Evolutionary conservation across 805 yeast species (phyloP).

Genomic region (Metschnikowia anglica): DNA sequence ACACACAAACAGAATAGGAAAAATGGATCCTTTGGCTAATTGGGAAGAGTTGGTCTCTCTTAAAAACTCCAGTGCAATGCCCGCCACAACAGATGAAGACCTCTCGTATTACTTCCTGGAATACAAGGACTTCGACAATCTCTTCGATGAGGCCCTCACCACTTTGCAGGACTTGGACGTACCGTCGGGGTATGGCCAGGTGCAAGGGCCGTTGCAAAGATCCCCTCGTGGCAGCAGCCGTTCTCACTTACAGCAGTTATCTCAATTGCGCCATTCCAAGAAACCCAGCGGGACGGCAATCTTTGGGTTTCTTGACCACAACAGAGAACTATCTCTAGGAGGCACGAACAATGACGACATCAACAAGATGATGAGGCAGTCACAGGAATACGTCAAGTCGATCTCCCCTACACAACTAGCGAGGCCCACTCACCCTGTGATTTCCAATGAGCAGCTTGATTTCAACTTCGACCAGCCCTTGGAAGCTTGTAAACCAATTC

Average conservation of each 20-base stretch:
- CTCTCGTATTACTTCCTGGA: constrained; percentile 46
- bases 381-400: constrained; percentile 20
- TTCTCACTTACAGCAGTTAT: constrained; percentile 17
- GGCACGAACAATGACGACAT: constrained; percentile 36
- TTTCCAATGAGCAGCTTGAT: constrained; percentile 20
- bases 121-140: constrained; percentile 52
- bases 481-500: constrained; percentile 24
- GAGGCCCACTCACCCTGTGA: constrained; percentile 4
- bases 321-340: constrained; percentile 59
- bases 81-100: constrained; percentile 48
- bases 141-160: constrained; percentile 55
- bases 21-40: constrained; percentile 25
- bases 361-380: constrained; percentile 21
- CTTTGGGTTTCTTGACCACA: constrained; percentile 69
- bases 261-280: constrained; percentile 47
- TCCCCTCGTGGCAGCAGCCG: constrained; percentile 9
- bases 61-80: constrained; percentile 22
- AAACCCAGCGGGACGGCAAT: constrained; percentile 78
- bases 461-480: constrained; percentile 21
- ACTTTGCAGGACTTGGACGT: constrained; percentile 64
- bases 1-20: too few relatives aligned
- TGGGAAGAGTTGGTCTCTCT: constrained; percentile 32
- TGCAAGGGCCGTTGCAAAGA: constrained; percentile 11
- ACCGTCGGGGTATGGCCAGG: constrained; percentile 43
- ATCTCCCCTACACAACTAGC: constrained; percentile 32